Evolutionary conservation across 2,329 filamentous ascomycete species (phyloP), one percentile per base, ranked within the genome.

Genomic region (Thielaviopsis cerberus): DNA sequence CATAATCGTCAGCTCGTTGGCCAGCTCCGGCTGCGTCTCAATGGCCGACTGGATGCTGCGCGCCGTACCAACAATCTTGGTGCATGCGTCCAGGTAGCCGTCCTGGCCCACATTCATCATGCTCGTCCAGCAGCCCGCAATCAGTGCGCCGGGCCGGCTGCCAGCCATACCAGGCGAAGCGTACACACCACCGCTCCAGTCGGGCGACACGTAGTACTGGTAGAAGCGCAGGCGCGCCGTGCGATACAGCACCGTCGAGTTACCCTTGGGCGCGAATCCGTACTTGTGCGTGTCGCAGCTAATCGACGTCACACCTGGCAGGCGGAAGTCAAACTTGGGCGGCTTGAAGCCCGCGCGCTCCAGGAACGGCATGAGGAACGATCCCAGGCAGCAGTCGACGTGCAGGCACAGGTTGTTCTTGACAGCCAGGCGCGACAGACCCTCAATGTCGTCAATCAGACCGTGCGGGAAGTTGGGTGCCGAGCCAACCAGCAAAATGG

Each of bases 271-370:
- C 1, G 92, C 92, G 68, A 98, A 98, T 41, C 92, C 92, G 69
- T 98, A 98, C 71, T 98, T 98, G 78, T 98, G 92, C 2, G 92
- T 98, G 69, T 98, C 92, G 69, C 90, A 94, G 64, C 83, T 89
- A 70, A 98, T 97, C 69, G 85, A 91, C 3, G 91, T 96, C 41
- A 98, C 92, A 65, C 92, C 92, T 64, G 87, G 88, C 60, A 94
- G 82, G 58, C 86, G 82, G 79, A 98, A 98, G 70, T 98, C 92
- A 67, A 97, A 97, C 4, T 82, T 82, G 64, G 85, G 82, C 23
- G 86, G 79, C 62, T 94, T 88, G 70, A 95, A 97, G 51, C 92
- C 92, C n/a, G 92, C 89, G 67, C 86, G 87, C 63, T 89, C 83
- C 51, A 98, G 84, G 74, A 91, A 88, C 1, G 92, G 89, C 51